A percentile compares a stretch with the other conserved stretches of the same genome.
These are phyloP conservation scores for Camellia japonica DNA, from an alignment of 148 eudicot genomes.

Conservation along the genomic window DNA sequence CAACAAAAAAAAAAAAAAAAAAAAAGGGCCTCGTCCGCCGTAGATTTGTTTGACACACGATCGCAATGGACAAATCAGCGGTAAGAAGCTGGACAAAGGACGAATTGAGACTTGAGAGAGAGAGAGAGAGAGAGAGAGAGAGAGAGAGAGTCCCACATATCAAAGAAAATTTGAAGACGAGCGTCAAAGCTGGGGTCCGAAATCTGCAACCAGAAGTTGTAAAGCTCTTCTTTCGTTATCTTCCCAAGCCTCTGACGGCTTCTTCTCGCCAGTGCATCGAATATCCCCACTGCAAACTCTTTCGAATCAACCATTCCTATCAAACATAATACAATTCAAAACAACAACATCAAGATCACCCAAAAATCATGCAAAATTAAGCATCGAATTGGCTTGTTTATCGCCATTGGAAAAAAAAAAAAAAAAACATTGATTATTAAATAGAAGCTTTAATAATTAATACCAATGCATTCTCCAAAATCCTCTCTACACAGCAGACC, in stretches of 20 bases:
- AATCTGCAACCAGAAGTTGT: constrained; percentile 91
- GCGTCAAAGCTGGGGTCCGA: constrained; percentile 94
- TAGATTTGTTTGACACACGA: neutral
- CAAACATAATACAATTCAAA: neutral
- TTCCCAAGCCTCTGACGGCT: constrained; percentile 55
- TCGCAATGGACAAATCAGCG: neutral
- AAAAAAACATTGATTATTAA: neutral
- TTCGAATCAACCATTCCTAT: constrained; percentile 88
- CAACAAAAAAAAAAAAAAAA: neutral
- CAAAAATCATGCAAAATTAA: neutral
- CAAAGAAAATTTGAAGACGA: constrained; percentile 96
- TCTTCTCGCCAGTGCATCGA: constrained; percentile 82
- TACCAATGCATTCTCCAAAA: constrained; percentile 97
- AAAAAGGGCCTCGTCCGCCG: neutral
- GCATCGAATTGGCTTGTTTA: neutral
- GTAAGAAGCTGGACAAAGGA: neutral
- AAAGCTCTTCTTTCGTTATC: constrained; percentile 70
- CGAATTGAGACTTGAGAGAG: neutral
- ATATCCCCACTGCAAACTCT: constrained; percentile 86
- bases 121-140: neutral
- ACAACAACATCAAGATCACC: neutral
- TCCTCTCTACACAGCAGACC: constrained; percentile 66
- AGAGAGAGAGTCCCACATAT: constrained; percentile 50
- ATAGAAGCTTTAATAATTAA: neutral
- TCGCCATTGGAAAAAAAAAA: neutral